Conservation (phyloP, 2,329 filamentous ascomycete species). For the Claviceps arundinis region DNA sequence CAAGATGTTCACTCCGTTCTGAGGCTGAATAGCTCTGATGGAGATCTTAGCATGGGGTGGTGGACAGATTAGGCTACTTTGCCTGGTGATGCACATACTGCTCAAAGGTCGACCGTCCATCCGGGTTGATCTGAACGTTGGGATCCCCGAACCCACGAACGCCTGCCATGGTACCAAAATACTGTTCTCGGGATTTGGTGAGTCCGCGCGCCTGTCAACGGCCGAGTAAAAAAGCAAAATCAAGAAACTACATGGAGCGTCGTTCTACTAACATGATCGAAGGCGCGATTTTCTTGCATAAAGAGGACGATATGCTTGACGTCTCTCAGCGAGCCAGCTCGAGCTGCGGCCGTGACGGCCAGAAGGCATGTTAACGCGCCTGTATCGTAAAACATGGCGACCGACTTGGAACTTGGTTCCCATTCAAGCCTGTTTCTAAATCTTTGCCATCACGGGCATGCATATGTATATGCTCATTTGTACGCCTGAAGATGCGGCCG, state of each 20-base stretch:
- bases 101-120: conserved; percentile 31
- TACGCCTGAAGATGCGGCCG: neutral
- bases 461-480: neutral
- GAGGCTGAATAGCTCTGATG: neutral
- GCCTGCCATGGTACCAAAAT: conserved; percentile 42
- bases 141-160: conserved; percentile 39
- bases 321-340: conserved; percentile 30
- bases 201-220: neutral
- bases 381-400: neutral
- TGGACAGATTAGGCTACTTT: neutral
- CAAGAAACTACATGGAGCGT: neutral
- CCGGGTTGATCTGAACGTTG: conserved; percentile 13
- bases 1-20: conserved; percentile 29
- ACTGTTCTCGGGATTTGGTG: conserved; percentile 19
- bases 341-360: conserved; percentile 9
- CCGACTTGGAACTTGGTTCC: neutral
- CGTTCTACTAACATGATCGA: conserved; percentile 17
- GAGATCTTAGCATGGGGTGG: neutral
- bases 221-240: neutral
- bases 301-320: conserved; percentile 45
- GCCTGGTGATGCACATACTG: conserved; percentile 24
- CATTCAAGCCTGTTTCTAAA: neutral
- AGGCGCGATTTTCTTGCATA: conserved; percentile 33
- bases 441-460: neutral
- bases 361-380: conserved; percentile 3